Conservation (phyloP, 345 rosid genomes). For the Anacardium occidentale region DNA sequence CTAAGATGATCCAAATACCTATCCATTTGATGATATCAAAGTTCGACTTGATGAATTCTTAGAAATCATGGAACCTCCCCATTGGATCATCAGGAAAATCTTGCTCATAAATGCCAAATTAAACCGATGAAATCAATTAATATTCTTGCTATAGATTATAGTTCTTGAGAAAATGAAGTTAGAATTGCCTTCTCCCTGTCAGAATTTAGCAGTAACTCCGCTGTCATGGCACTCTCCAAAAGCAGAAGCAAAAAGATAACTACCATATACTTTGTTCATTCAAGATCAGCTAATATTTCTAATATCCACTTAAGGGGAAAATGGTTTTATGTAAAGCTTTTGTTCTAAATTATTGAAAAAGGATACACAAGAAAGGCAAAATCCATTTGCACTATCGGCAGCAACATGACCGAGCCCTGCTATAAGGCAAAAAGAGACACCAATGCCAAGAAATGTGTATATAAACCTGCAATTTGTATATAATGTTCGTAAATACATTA, state of each 20-base stretch:
- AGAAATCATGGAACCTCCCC: conserved; percentile 47
- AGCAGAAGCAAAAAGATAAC: conserved; percentile 40
- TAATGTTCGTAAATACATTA: neutral
- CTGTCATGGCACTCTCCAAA: conserved; percentile 38
- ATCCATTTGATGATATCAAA: conserved; percentile 44
- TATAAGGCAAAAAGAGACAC: conserved; percentile 39
- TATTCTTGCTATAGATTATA: neutral
- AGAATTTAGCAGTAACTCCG: conserved; percentile 49
- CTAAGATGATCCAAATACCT: conserved; percentile 32
- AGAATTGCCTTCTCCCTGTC: conserved; percentile 50
- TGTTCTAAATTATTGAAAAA: conserved; percentile 6
- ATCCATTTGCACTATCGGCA: conserved; percentile 44
- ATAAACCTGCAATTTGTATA: conserved; percentile 48
- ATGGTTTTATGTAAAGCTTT: too few species aligned
- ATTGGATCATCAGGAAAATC: conserved; percentile 66
- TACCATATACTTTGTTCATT: conserved; percentile 32
- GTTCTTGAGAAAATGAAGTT: neutral
- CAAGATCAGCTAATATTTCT: conserved; percentile 22
- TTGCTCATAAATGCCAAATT: conserved; percentile 12
- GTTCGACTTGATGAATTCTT: conserved; percentile 48
- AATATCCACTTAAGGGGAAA: neutral
- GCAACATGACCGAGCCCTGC: conserved; percentile 55
- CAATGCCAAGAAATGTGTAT: conserved; percentile 38
- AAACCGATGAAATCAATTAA: neutral
- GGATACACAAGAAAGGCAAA: conserved; percentile 63